Base-by-base conservation (phyloP, 257 asterid species). In the Solanum infundibuliforme region DNA sequence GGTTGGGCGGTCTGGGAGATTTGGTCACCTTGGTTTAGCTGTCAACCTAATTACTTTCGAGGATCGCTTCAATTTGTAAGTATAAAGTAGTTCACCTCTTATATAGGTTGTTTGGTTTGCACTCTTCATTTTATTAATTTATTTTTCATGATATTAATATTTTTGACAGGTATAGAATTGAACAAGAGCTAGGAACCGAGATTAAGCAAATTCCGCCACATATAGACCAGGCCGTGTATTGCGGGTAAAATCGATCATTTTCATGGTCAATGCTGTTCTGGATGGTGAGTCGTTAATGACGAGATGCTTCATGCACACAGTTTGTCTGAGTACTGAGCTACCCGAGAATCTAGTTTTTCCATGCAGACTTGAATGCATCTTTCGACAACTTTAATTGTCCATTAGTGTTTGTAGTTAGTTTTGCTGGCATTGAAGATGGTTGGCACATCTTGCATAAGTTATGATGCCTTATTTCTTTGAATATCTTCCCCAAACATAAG, bases 1-100 rank as follows among this genome's bases (percentile, higher is more conserved):
- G 98, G 98, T 95, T 90, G 98, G 98, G 87, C 94, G 98, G 89
- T 95, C 98, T 6, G 98, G 98, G 89, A 93, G 98, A 91, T 95
- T 94, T 87, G 98, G 98, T 76, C 98, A 95, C 92, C 98, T 95
- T 91, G 98, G 98, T 48, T 90, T 95, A 86, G 98, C 98, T 84
- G 98, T 94, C 90, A 95, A 95, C 91, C 94, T 96, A 92, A 96
- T 95, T 86, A 95, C 98, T 85, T 96, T 87, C 20, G 98, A 94
- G 90, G 98, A 94, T 88, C 96, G 98, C 89, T 95, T 95, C 88
- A 95, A 94, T 91, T 89, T 95, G 98, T 94, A 94, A 83, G 98
- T 87, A 52, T 48, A 27, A 71, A 36, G 35, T 6, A 21, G 18
- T 81, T 83, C 85, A n/a, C 5, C 68, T 14, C 46, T 76, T 83